Base-by-base conservation (phyloP, 2,329 filamentous ascomycete species). In the Talaromyces albobiverticillius region DNA sequence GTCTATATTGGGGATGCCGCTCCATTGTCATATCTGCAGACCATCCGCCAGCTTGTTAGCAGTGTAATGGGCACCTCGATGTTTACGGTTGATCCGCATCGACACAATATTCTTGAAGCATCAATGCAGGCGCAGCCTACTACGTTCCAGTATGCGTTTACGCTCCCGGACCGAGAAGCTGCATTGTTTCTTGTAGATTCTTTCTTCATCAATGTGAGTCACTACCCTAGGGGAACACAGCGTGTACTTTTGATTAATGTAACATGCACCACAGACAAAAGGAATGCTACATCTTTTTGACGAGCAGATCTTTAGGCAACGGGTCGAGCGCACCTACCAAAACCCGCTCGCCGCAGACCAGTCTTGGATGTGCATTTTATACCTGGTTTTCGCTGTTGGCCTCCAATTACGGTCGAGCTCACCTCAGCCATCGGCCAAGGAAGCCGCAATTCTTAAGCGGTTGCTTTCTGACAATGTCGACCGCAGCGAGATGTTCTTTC, bases 1-100 rank as follows among this genome's bases (percentile, higher is more conserved):
- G 80, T 83, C 22, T 86, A 85, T 57, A 75, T 85, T 57, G 83
- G 84, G n/a, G 81, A 85, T 59, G 82, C 84, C 2, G 82, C 82
- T 1, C 82, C 81, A 0, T 70, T 86, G 5, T 83, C 83, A 0
- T 85, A 82, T 60, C 70, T 86, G 3, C 80, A 85, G 53, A 70
- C 83, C 42, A 77, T 86, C 16, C 80, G 83, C 9, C 80, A 81
- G 69, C 79, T 85, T 59, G 82, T 86, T 4, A 79, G 82, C 58
- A 79, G 71, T 8, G 75, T 76, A 26, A 74, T 74, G 16, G 83
- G 83, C 0, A 64, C 71, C 0, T 85, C 82, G 3, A 68, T 75
- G 0, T 87, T 87, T 60, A 85, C 82, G 1, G 65, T 72, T 48
- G 83, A 85, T 60, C 79, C 80, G 14, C 73, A 75, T 49, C 75